Base-by-base conservation (phyloP, 2,329 filamentous ascomycete genomes). In the Penicillium sp. region DNA sequence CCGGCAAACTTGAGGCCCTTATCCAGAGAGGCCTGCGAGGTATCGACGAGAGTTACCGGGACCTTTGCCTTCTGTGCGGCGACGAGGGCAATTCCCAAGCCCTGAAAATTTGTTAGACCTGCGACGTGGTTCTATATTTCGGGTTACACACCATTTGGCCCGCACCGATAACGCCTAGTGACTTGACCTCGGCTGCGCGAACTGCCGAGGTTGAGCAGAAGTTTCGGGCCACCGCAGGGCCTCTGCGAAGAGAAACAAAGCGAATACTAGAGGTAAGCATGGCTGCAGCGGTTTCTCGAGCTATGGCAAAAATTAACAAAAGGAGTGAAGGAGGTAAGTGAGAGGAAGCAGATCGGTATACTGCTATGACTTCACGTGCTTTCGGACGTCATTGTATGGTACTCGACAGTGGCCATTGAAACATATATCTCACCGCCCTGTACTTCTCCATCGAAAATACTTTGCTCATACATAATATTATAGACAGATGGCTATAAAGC, bases 61-160 rank as follows among this genome's bases (percentile, higher is more conserved):
- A 99, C 84, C 59, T 86, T 81, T 43, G 93, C 93, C 73, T 81
- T 92, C 64, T 91, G 87, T 43, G 93, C 91, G 50, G 93, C 94
- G 46, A 99, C 93, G 16, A 99, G 85, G 50, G 94, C 94, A 74
- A 99, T 99, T 58, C 94, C 94, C 44, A 99, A 80, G 58, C 94
- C 94, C 93, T 97, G 67, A 43, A 16, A 57, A 23, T 45, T 46
- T 36, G 49, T 67, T 60, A 72, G 71, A 71, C 52, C 31, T 31
- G 7, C 31, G 25, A 11, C 41, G 29, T 27, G 23, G 36, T 9
- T 43, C 43, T 23, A 29, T 27, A 46, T 27, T 36, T 13, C 21
- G 31, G 25, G 8, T 31, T 60, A 72, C 82, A 70, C 77, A 96
- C 92, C 92, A 97, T 97, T 75, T 97, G 94, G 29, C 94, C 94